Base-by-base conservation (phyloP, 768 basidiomycete genomes). In the Steccherinum ochraceum region DNA sequence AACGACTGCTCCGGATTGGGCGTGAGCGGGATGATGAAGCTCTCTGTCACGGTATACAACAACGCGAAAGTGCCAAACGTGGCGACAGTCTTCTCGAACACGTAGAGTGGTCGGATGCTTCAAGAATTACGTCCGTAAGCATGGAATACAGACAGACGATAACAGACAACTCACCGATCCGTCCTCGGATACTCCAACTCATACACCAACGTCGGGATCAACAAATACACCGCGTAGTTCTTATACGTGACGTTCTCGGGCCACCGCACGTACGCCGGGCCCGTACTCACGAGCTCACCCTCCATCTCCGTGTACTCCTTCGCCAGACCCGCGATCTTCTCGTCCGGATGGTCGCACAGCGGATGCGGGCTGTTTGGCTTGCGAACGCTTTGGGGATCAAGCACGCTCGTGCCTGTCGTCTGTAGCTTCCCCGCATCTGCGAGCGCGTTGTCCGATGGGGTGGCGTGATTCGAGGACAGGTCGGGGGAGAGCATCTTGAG, bases 161-260 rank as follows among this genome's bases (percentile, higher is more conserved):
- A 24, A 24, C 21, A 20, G 5, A 41, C 18, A 10, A 68, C 79
- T 46, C 61, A 90, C 90, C 76, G 71, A 25, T 89, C 82, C 10
- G 95, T 97, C 46, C 95, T 73, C 10, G 95, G 95, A 66, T 94
- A 99, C 67, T 97, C 94, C 26, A 98, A 73, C 65, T 98, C 93
- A 62, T 99, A 99, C 5, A 97, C 93, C 40, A 99, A 75, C 0
- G 92, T 92, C 12, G 96, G 96, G 43, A 89, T 83, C 35, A 94
- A 69, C 69, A 90, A 81, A 68, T 94, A 99, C 35, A 86, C 78
- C 24, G 79, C 79, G 63, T 93, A 98, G 66, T 92, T 86, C 60
- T 75, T 79, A 62, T 81, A 77, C 0, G 84, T 85, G 54, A 98
- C 77, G 64, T 93, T 97, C 44, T 83, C 74, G 0, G 94, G 94